Base-by-base conservation (phyloP, 148 eudicot species). In the Chenopodium formosanum region DNA sequence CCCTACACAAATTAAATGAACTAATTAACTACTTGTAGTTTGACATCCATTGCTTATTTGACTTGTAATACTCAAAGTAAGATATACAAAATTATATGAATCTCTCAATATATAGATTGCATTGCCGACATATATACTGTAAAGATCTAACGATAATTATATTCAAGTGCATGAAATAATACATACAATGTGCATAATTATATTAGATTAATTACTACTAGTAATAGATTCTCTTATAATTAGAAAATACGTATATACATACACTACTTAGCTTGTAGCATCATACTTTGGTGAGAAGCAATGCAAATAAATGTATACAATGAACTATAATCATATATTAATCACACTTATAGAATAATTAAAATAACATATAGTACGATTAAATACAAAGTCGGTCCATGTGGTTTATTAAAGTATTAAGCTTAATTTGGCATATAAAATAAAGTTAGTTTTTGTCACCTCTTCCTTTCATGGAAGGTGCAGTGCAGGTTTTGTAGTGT, bases 391-490 rank as follows among this genome's bases (percentile, higher is more conserved):
- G 62, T 23, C 22, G 47, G 11, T 75, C 63, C 78, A 78, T 78
- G 74, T 66, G 60, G 68, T 37, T 32, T 56, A 56, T 14, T 56
- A 56, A 56, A 17, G 12, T 52, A 52, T 52, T 10, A 52, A 52
- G 56, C 16, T 72, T 22, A 37, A 8, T 72, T 53, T 71, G 62
- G 76, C 58, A 67, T 40, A 62, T 64, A 2, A 48, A 73, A 81
- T 4, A 81, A 81, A 81, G 83, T 64, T 66, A 31, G 73, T 8
- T 47, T 81, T 81, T 75, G 83, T 81, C 79, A 66, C 56, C 83
- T 75, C 66, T 75, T 23, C 16, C 7, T 75, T 75, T 75, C 52
- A 34, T 58, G 58, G 77, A 80, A 80, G 70, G 22, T 62, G 37
- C 76, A 80, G 19, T 62, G 37, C 60, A 80, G 19, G 12, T 22